Base-by-base conservation (phyloP, 192 early-diverging fungal species). In the Kickxella alabastrina region DNA sequence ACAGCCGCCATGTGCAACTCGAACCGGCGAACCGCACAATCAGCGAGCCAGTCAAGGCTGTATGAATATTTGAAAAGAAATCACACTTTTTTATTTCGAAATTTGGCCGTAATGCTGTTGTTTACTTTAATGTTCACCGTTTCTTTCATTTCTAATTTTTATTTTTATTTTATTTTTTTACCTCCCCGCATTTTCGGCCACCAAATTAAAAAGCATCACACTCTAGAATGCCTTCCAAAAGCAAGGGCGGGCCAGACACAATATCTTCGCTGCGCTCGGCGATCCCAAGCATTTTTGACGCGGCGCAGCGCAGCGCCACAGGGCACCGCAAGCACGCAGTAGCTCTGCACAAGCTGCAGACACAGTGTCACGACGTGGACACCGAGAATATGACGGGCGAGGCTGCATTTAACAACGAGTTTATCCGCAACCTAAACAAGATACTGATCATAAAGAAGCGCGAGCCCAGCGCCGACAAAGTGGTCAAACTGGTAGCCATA, bases 391-490 rank as follows among this genome's bases (percentile, higher is more conserved):
- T 71, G 44, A 49, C 67, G n/a, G 86, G 83, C 23, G 89, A 91
- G 50, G 57, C 60, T n/a, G 75, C 68, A 13, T 86, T 93, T 62
- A 86, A 86, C 47, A 62, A 82, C 24, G 87, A 90, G 62, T 81
- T 89, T 57, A 74, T 85, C n/a, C 78, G 84, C 47, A 91, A 90
- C 62, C 65, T 93, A 10, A 86, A 88, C 62, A 89, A 85, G 27
- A 72, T 92, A 6, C 64, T 93, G 9, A 79, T 80, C 17, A 68
- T 90, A 28, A 88, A 87, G 58, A 88, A 85, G 64, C 81, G 83
- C 29, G 81, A 89, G 57, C 63, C 81, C 1, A 70, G 77, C 28
- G 89, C 82, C 0, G 89, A 93, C 35, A 69, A 83, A 42, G 75
- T 87, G 2, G 68, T 91, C 49, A 80, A 82, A 49, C 87, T 92